Evolutionary conservation across 352 stramenopile genomes (phyloP).

Genomic region (Pythium phragmitis): DNA sequence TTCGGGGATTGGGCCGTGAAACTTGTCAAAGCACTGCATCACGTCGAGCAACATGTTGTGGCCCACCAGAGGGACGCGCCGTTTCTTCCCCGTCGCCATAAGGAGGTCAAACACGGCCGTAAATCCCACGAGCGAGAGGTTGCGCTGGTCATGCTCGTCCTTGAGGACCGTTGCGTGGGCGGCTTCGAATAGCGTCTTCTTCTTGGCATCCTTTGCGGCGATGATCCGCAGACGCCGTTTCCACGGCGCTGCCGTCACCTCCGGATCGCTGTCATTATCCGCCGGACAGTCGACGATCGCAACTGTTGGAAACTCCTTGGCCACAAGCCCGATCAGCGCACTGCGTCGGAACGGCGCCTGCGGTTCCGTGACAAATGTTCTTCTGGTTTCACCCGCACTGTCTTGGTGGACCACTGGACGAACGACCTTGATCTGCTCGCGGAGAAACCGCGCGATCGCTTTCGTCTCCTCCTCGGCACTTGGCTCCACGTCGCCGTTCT

Average conservation of each 20-base stretch:
- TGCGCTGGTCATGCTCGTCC: constrained; percentile 42
- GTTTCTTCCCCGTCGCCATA: constrained; percentile 29
- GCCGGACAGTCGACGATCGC: constrained; percentile 60
- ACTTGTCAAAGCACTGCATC: constrained; percentile 82
- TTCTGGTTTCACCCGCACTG: constrained; percentile 25
- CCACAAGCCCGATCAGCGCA: constrained; percentile 50
- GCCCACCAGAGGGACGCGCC: constrained; percentile 54
- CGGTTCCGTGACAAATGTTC: constrained; percentile 55
- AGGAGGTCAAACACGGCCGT: constrained; percentile 57
- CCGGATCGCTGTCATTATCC: constrained; percentile 44
- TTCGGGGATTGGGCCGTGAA: constrained; percentile 54
- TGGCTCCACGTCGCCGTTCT: background rate
- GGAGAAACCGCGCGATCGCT: constrained; percentile 5
- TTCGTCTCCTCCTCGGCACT: background rate
- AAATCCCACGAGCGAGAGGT: constrained; percentile 62
- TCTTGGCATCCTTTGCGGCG: constrained; percentile 13
- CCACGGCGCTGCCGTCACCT: constrained; percentile 48
- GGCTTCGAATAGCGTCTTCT: constrained; percentile 1
- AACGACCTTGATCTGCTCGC: constrained; percentile 5
- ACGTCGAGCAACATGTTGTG: constrained; percentile 83
- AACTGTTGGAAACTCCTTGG: constrained; percentile 40
- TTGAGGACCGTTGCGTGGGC: constrained; percentile 20
- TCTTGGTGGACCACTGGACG: constrained; percentile 14
- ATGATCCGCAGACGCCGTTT: constrained; percentile 63
- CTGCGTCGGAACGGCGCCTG: constrained; percentile 63